Percentiles rank a stretch among this genome's conserved stretches.
phyloP scores from a whole-genome alignment of 495 filamentous ascomycete species.

The Parathielavia appendiculata region DNA sequence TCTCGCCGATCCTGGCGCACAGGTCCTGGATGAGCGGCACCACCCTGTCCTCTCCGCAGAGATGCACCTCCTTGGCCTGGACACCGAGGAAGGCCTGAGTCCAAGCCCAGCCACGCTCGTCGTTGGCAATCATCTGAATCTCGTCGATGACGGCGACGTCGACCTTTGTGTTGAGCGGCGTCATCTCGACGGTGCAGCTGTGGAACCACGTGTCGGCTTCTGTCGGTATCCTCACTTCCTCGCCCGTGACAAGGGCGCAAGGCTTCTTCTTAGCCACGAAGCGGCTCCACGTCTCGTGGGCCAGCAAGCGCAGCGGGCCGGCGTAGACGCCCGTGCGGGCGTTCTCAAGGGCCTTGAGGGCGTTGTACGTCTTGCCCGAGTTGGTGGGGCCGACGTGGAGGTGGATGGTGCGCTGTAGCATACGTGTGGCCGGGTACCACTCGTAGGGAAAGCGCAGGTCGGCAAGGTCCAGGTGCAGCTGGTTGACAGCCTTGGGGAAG shows the following conservation, averaged over 20 bases:
- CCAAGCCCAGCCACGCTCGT: slow-evolving; percentile 90
- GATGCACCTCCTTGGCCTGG: slow-evolving; percentile 80
- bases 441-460: slow-evolving; percentile 82
- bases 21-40: slow-evolving; percentile 75
- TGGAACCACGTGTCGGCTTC: slow-evolving; percentile 49
- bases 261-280: slow-evolving; percentile 67
- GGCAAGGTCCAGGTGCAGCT: slow-evolving; percentile 59
- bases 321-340: slow-evolving; percentile 79
- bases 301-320: slow-evolving; percentile 82
- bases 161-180: slow-evolving; percentile 59
- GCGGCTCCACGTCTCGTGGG: slow-evolving; percentile 85
- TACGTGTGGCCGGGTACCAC: slow-evolving; percentile 81
- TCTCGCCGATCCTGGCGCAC: slow-evolving; percentile 76
- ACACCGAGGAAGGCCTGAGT: slow-evolving; percentile 86
- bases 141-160: slow-evolving; percentile 86
- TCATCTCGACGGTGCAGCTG: slow-evolving; percentile 97
- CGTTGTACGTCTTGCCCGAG: slow-evolving; percentile 96
- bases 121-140: slow-evolving; percentile 84
- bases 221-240: slow-evolving; percentile 64
- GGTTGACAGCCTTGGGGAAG: slow-evolving; percentile 31
- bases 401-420: slow-evolving; percentile 75
- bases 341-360: slow-evolving; percentile 76
- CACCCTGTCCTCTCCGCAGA: slow-evolving; percentile 84
- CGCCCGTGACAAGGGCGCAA: slow-evolving; percentile 84
- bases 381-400: slow-evolving; percentile 97